Percentiles rank a stretch among this genome's conserved stretches.
Evolutionary conservation across 495 filamentous ascomycete species (phyloP).

Genomic region (Mytilinidion resinicola): DNA sequence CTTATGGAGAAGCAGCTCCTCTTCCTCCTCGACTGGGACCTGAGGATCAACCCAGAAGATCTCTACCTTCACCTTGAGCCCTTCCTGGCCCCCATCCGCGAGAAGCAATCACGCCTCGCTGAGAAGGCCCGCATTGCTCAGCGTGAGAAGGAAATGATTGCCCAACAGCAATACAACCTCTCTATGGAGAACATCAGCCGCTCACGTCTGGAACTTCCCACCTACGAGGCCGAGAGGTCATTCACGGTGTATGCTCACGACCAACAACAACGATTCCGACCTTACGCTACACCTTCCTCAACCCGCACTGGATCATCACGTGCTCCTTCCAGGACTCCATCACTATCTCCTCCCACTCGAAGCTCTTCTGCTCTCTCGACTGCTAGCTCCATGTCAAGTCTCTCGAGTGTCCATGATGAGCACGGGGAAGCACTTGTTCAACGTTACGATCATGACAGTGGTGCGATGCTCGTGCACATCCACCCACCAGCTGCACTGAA

Average conservation of each 20-base stretch:
- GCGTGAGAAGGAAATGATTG: constrained; percentile 40
- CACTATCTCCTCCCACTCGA: constrained; percentile 40
- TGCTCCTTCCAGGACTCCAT: constrained; percentile 35
- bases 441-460: constrained; percentile 35
- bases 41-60: constrained; percentile 75
- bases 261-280: constrained; percentile 12
- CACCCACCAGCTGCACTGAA: constrained; percentile 18
- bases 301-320: constrained; percentile 23
- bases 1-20: constrained; percentile 98
- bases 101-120: constrained; percentile 33
- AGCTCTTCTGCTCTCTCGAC: constrained; percentile 32
- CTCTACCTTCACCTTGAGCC: constrained; percentile 80
- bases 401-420: constrained; percentile 19
- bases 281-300: constrained; percentile 26
- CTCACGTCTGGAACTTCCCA: constrained; percentile 21
- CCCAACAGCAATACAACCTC: constrained; percentile 27
- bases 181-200: constrained; percentile 27
- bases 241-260: constrained; percentile 22
- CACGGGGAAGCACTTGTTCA: constrained; percentile 32
- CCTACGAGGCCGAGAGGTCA: constrained; percentile 17
- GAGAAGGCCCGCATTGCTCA: constrained; percentile 40
- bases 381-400: constrained; percentile 22
- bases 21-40: constrained; percentile 88
- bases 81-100: constrained; percentile 79
- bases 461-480: constrained; percentile 37